Conservation (phyloP, 768 basidiomycete genomes). For the Amanita molliuscula region DNA sequence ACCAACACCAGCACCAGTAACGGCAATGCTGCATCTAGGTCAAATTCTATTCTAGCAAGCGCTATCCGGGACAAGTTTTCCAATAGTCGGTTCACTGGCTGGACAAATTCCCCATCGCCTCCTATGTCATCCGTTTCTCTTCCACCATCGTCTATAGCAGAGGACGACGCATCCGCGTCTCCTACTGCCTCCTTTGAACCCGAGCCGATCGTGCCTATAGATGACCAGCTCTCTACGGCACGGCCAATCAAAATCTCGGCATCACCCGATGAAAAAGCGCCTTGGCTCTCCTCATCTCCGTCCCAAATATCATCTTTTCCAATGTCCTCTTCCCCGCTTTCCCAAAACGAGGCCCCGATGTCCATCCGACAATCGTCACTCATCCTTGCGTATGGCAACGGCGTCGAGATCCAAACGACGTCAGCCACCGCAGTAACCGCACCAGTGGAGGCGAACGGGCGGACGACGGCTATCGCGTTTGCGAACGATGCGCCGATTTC, state of each 20-base stretch:
- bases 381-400: too few relatives aligned
- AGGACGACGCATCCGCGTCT: not conserved
- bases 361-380: not conserved
- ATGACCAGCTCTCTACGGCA: not conserved
- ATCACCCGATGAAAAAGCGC: not conserved
- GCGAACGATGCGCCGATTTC: not conserved
- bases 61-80: not conserved
- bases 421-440: too few relatives aligned
- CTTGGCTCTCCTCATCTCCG: not conserved
- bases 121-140: not conserved
- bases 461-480: not conserved
- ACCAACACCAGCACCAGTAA: slow-evolving; percentile 6
- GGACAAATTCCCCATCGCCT: not conserved
- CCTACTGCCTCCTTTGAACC: not conserved
- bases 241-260: not conserved
- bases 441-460: not conserved
- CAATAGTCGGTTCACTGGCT: not conserved
- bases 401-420: not conserved
- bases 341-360: not conserved
- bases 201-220: not conserved
- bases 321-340: not conserved
- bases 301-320: not conserved
- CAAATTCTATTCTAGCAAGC: not conserved
- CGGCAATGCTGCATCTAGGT: not conserved
- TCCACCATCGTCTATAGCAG: not conserved